These are phyloP conservation scores for Stephania yunnanensis DNA, from an alignment of 164 flowering plant species.

Conservation along the genomic window DNA sequence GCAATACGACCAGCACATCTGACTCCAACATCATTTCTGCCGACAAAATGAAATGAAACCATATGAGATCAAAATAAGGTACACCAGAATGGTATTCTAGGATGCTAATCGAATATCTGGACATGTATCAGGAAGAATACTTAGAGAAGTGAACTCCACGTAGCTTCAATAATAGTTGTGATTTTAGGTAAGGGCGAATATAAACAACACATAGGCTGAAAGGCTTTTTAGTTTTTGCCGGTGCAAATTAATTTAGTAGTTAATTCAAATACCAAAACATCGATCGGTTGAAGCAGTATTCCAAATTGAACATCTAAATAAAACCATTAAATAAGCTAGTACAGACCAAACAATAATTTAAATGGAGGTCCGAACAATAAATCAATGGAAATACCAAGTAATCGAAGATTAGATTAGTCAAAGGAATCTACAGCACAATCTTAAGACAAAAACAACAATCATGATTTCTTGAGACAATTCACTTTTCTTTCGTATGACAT, in stretches of 20 bases:
- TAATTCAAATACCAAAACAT: not conserved
- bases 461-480: too few relatives aligned
- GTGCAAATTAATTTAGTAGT: not conserved
- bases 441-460: too few relatives aligned
- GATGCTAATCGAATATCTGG: not conserved
- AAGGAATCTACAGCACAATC: too few relatives aligned
- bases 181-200: not conserved
- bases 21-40: constrained; percentile 45
- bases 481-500: not conserved
- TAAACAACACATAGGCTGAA: not conserved
- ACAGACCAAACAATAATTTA: too few relatives aligned
- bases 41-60: constrained; percentile 5
- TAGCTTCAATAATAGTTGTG: not conserved
- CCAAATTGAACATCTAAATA: not conserved
- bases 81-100: not conserved
- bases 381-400: too few relatives aligned
- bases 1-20: constrained; percentile 66
- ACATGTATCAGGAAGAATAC: not conserved
- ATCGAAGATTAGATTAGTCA: too few relatives aligned
- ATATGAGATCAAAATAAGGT: not conserved
- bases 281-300: not conserved
- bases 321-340: not conserved
- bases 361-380: too few relatives aligned
- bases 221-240: not conserved
- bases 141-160: not conserved